Evolutionary conservation across 2,329 filamentous ascomycete genomes (phyloP).

Genomic region (Colletotrichum eremochloae): DNA sequence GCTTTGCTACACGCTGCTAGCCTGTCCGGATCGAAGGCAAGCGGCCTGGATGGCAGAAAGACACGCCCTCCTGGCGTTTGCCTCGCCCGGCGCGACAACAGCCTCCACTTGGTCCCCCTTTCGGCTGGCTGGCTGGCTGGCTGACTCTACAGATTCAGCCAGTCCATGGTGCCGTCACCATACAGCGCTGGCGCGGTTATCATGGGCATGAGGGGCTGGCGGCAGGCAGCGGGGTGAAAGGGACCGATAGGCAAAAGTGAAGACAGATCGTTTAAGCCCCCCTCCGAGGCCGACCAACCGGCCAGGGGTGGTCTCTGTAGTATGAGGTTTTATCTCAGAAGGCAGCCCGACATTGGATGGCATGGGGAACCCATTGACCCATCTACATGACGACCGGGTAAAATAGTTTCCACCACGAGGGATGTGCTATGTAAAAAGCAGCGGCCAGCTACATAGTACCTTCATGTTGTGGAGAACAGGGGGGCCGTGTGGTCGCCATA

Average conservation of each 20-base stretch:
- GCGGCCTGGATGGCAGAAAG: neutral
- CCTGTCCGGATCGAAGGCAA: slow-evolving; percentile 9
- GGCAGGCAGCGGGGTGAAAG: slow-evolving; percentile 25
- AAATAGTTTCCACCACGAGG: slow-evolving; percentile 12
- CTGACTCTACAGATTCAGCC: slow-evolving; percentile 16
- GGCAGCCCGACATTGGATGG: slow-evolving; percentile 5
- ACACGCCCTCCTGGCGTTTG: neutral
- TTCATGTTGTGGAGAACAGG: slow-evolving; percentile 1
- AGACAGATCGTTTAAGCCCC: slow-evolving; percentile 27
- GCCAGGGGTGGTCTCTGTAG: slow-evolving; percentile 25
- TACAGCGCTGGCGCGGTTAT: slow-evolving; percentile 28
- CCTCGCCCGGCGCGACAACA: slow-evolving; percentile 11
- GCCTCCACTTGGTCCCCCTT: neutral
- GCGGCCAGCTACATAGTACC: neutral
- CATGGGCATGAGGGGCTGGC: slow-evolving; percentile 11
- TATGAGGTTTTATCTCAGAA: neutral
- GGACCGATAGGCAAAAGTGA: slow-evolving; percentile 32
- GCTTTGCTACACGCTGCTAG: slow-evolving; percentile 5
- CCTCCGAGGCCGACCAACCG: slow-evolving; percentile 14
- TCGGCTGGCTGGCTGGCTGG: neutral
- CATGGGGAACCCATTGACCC: slow-evolving; percentile 32
- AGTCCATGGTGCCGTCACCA: slow-evolving; percentile 36
- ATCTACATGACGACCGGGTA: slow-evolving; percentile 32
- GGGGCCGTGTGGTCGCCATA: slow-evolving; percentile 18
- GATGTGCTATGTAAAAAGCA: slow-evolving; percentile 4